Conservation (phyloP, 2,329 filamentous ascomycete species). For the Fusarium annulatum region DNA sequence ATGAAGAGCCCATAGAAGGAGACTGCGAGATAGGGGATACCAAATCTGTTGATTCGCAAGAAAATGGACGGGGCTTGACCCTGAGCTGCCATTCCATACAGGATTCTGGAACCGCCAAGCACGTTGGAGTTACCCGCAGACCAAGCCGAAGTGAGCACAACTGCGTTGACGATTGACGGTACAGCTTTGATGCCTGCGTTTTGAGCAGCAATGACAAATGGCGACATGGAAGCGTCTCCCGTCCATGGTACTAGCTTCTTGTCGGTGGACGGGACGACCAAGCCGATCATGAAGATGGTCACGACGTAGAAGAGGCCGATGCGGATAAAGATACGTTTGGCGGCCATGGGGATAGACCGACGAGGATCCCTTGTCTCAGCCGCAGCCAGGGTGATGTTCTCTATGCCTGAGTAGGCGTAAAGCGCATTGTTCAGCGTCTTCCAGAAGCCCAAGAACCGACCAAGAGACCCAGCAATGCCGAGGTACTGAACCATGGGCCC, state of each 20-base stretch:
- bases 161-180: constrained; percentile 1
- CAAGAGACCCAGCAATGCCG: background rate
- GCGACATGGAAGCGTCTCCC: background rate
- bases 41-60: constrained; percentile 2
- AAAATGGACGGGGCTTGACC: background rate
- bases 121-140: constrained; percentile 3
- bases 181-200: constrained; percentile 7
- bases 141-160: constrained; percentile 9
- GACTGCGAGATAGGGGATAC: constrained; percentile 5
- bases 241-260: constrained; percentile 1
- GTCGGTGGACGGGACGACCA: constrained; percentile 2
- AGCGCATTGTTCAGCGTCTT: constrained; percentile 1
- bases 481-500: constrained; percentile 10
- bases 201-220: constrained; percentile 1
- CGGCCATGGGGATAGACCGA: constrained; percentile 2
- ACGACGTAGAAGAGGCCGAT: constrained; percentile 7
- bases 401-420: constrained; percentile 5
- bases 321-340: background rate
- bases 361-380: constrained; percentile 3
- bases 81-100: constrained; percentile 1
- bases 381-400: background rate
- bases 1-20: background rate
- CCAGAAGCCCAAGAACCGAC: background rate
- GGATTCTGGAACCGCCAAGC: background rate
- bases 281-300: constrained; percentile 9